phyloP scores from a whole-genome alignment of 2,329 filamentous ascomycete species.

The Thyridium curvatum region DNA sequence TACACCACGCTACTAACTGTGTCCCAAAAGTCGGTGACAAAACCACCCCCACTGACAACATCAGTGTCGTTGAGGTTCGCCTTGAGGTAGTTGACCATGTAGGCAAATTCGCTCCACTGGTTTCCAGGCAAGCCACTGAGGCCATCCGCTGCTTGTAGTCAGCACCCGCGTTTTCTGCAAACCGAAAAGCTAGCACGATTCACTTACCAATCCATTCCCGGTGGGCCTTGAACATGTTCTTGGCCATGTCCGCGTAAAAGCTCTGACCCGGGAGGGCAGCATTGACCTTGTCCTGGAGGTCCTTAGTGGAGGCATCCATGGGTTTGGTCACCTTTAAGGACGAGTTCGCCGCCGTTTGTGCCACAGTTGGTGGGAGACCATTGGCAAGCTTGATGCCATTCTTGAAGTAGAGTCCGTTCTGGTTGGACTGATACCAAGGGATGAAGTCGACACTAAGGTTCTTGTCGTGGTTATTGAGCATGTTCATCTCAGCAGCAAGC shows the following conservation, averaged over 20 bases:
- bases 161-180: background rate
- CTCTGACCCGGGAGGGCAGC: constrained; percentile 21
- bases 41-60: constrained; percentile 32
- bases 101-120: constrained; percentile 59
- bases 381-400: constrained; percentile 39
- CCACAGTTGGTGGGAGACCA: constrained; percentile 45
- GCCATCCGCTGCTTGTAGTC: constrained; percentile 17
- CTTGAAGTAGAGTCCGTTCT: constrained; percentile 47
- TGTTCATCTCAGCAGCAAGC: constrained; percentile 52
- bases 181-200: background rate
- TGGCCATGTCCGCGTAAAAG: constrained; percentile 28
- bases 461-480: constrained; percentile 44
- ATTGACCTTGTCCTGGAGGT: constrained; percentile 28
- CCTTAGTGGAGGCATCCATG: constrained; percentile 23
- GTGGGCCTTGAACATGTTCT: constrained; percentile 38
- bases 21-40: constrained; percentile 39
- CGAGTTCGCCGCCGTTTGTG: constrained; percentile 38
- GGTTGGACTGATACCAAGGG: constrained; percentile 50
- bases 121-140: constrained; percentile 44
- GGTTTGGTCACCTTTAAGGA: constrained; percentile 26
- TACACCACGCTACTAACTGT: constrained; percentile 22
- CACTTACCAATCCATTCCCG: constrained; percentile 24
- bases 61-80: constrained; percentile 49
- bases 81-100: constrained; percentile 52
- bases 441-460: constrained; percentile 53